phyloP scores from a whole-genome alignment of 2,329 filamentous ascomycete species.

The Arthrobotrys musiformis region DNA sequence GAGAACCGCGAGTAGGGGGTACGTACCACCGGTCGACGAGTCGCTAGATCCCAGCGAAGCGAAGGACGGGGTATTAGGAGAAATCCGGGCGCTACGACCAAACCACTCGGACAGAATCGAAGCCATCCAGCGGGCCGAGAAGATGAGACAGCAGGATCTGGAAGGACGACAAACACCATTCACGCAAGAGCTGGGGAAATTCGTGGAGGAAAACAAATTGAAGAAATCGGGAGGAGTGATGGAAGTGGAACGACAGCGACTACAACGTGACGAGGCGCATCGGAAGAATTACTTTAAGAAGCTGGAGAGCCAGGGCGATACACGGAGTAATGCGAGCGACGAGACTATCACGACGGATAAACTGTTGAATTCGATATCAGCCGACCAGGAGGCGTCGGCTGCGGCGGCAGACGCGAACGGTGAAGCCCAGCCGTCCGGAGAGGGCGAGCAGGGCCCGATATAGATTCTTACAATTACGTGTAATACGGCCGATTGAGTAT shows the following conservation, averaged over 20 bases:
- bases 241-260: slow-evolving; percentile 86
- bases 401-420: slow-evolving; percentile 13
- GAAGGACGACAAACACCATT: slow-evolving; percentile 81
- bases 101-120: slow-evolving; percentile 94
- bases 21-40: slow-evolving; percentile 63
- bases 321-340: slow-evolving; percentile 50
- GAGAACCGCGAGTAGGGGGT: slow-evolving; percentile 67
- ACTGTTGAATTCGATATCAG: slow-evolving; percentile 52
- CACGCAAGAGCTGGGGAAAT: slow-evolving; percentile 83
- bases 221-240: slow-evolving; percentile 97
- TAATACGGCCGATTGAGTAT: background rate
- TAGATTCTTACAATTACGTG: background rate
- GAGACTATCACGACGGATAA: slow-evolving; percentile 50
- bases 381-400: slow-evolving; percentile 39
- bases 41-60: slow-evolving; percentile 78
- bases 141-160: slow-evolving; percentile 86
- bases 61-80: slow-evolving; percentile 89
- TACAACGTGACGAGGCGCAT: slow-evolving; percentile 86
- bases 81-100: slow-evolving; percentile 90
- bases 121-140: slow-evolving; percentile 96
- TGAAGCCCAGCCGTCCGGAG: background rate
- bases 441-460: slow-evolving; percentile 2
- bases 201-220: slow-evolving; percentile 88
- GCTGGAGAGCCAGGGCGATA: slow-evolving; percentile 59
- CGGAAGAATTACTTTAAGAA: slow-evolving; percentile 72